A percentile compares a stretch with the other conserved stretches of the same genome.
phyloP scores from a whole-genome alignment of 1,284 basidiomycete genomes.

The Fomitopsis schrenkii region DNA sequence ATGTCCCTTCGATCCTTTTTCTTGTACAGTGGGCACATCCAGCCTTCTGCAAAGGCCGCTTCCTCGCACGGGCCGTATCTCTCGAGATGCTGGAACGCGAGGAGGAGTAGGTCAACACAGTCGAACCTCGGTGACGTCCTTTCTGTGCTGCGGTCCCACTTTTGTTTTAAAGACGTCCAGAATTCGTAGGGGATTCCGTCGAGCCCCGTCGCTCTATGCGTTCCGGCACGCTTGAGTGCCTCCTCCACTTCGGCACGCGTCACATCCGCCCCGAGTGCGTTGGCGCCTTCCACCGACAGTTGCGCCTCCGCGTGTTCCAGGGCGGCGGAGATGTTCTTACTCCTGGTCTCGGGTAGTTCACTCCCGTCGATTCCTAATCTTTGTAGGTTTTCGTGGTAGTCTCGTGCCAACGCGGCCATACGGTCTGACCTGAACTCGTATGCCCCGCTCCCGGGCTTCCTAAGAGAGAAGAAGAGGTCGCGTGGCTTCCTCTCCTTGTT shows the following conservation, averaged over 20 bases:
- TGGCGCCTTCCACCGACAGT: not conserved
- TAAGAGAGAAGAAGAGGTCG: not conserved
- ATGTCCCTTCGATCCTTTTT: slow-evolving; percentile 25
- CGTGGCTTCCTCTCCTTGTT: not conserved
- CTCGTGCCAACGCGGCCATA: not conserved
- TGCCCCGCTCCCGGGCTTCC: not conserved
- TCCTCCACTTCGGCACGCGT: no score
- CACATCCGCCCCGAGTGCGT: no score
- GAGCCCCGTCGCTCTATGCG: slow-evolving; percentile 11
- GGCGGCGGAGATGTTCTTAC: no score
- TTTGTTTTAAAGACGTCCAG: slow-evolving; percentile 11
- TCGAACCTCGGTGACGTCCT: not conserved
- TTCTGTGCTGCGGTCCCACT: not conserved
- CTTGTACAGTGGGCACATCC: slow-evolving; percentile 33
- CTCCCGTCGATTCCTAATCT: no score
- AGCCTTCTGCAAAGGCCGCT: slow-evolving; percentile 24
- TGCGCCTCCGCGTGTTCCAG: not conserved
- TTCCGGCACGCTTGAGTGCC: not conserved
- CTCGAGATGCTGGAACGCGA: slow-evolving; percentile 13
- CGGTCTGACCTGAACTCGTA: not conserved
- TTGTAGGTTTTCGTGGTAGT: not conserved
- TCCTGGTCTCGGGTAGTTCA: no score
- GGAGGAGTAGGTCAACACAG: not conserved
- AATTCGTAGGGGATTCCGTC: slow-evolving; percentile 21
- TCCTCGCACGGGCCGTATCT: slow-evolving; percentile 3